These are phyloP conservation scores for Ophiostoma tasmaniense DNA, from an alignment of 2,329 filamentous ascomycete species.

Conservation along the genomic window DNA sequence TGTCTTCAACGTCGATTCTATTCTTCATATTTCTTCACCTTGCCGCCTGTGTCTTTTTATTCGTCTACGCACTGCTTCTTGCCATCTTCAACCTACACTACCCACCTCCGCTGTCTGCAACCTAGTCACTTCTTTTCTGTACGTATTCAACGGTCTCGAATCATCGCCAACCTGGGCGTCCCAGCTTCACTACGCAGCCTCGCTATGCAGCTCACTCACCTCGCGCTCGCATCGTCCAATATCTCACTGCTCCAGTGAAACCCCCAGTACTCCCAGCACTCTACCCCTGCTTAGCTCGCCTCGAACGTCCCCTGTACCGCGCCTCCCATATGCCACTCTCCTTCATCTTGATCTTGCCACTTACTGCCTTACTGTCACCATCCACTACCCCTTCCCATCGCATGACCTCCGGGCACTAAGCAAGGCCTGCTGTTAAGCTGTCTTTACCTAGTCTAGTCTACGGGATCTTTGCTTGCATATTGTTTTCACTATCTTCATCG, in stretches of 20 bases:
- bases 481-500: background rate
- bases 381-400: background rate
- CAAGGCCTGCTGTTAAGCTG: background rate
- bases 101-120: background rate
- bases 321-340: background rate
- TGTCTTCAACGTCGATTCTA: slow-evolving; percentile 6
- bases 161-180: background rate
- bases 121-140: background rate
- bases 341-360: background rate
- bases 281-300: slow-evolving; percentile 1
- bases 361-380: background rate
- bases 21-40: background rate
- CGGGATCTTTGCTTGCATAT: background rate
- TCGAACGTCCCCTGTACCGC: background rate
- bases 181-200: background rate
- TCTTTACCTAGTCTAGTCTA: background rate
- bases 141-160: background rate
- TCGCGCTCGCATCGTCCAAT: background rate
- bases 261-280: background rate
- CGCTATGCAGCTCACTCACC: background rate
- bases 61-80: background rate
- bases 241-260: background rate
- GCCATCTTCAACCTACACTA: background rate
- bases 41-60: background rate
- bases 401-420: background rate